Evolutionary conservation across 768 basidiomycete species (phyloP).

Genomic region (Boletus speciosus): DNA sequence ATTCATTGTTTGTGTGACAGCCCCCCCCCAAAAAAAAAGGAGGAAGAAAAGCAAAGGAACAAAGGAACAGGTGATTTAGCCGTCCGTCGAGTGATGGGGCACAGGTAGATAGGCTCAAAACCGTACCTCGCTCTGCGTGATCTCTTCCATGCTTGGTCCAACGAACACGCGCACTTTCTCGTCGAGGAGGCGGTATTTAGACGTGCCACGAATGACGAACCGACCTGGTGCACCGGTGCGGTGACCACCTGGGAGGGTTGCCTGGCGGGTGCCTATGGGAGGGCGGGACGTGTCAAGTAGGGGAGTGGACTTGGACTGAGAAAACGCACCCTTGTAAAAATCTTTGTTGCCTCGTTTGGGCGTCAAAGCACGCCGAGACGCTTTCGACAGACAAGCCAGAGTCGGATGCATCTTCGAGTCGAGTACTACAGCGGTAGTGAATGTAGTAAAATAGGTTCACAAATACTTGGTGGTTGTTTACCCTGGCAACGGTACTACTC

Average conservation of each 20-base stretch:
- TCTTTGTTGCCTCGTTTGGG: conserved; percentile 92
- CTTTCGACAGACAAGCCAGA: conserved; percentile 68
- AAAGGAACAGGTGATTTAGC: neutral
- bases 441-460: neutral
- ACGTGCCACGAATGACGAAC: conserved; percentile 71
- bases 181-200: conserved; percentile 80
- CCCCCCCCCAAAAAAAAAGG: neutral
- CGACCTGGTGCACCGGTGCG: conserved; percentile 88
- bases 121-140: conserved; percentile 56
- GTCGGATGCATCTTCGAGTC: conserved; percentile 60
- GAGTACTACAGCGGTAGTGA: neutral
- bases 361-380: conserved; percentile 77
- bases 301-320: neutral
- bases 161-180: conserved; percentile 82
- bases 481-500: neutral
- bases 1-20: neutral
- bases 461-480: no score
- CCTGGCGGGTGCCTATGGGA: conserved; percentile 72
- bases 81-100: neutral
- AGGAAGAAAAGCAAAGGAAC: neutral
- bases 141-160: conserved; percentile 67
- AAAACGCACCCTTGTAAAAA: conserved; percentile 83
- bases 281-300: neutral
- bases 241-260: conserved; percentile 76
- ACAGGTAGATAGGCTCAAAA: neutral